phyloP scores from a whole-genome alignment of 257 asterid genomes.

The Capsicum pubescens region DNA sequence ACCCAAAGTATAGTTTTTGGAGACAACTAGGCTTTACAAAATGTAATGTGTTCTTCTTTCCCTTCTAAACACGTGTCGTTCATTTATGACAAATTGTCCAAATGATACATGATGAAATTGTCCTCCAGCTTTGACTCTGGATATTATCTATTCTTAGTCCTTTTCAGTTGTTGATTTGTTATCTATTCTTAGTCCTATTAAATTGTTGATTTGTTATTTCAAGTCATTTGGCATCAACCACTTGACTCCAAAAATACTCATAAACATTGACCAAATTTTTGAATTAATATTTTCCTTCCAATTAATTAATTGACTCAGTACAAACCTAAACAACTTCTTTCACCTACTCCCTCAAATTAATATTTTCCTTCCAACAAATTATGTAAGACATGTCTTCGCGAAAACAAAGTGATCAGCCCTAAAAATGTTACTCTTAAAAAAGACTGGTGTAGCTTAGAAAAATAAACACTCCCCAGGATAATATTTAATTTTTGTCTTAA shows the following conservation, averaged over 20 bases:
- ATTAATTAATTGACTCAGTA: constrained; percentile 18
- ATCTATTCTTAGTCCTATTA: background rate
- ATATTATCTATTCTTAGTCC: background rate
- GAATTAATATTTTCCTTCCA: background rate
- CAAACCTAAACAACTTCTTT: constrained; percentile 13
- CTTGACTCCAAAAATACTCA: constrained; percentile 16
- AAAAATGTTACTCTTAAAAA: background rate
- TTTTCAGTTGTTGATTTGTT: background rate
- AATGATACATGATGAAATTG: background rate
- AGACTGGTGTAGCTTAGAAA: background rate
- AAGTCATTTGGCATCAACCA: constrained; percentile 10
- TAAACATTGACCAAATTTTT: constrained; percentile 23
- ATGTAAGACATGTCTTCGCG: background rate
- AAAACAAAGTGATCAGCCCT: background rate
- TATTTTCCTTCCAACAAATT: constrained; percentile 26
- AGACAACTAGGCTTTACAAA: constrained; percentile 14
- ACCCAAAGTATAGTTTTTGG: background rate
- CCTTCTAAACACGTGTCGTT: background rate
- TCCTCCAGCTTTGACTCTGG: background rate
- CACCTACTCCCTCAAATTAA: constrained; percentile 23
- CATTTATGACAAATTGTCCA: constrained; percentile 1
- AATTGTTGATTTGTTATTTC: background rate
- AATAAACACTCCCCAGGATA: background rate
- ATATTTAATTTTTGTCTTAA: background rate
- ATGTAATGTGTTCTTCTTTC: background rate